A percentile compares a stretch with the other conserved stretches of the same genome.
These are phyloP conservation scores for Starmerella sp. DNA, from an alignment of 805 yeast genomes.

Conservation along the genomic window DNA sequence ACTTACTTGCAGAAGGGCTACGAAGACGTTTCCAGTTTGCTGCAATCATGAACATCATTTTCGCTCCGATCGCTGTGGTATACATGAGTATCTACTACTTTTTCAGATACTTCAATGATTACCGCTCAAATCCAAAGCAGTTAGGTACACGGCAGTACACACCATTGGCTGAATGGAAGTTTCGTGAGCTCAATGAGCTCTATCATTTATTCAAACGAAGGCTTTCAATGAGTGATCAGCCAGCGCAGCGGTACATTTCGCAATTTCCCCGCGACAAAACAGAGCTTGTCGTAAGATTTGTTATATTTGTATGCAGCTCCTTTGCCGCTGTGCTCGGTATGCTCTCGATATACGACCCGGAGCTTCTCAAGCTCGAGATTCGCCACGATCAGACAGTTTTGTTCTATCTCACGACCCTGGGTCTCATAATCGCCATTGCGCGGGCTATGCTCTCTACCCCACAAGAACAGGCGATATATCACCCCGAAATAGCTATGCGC, in stretches of 20 bases:
- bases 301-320: conserved; percentile 74
- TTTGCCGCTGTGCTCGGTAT: conserved; percentile 78
- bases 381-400: conserved; percentile 69
- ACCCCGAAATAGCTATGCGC: conserved; percentile 77
- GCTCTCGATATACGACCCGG: conserved; percentile 72
- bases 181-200: conserved; percentile 86
- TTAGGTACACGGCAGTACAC: conserved; percentile 80
- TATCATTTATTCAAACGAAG: conserved; percentile 79
- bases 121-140: conserved; percentile 74
- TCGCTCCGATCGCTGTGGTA: conserved; percentile 76
- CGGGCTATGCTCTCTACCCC: conserved; percentile 52
- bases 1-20: conserved; percentile 55
- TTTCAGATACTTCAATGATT: conserved; percentile 85
- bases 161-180: conserved; percentile 89
- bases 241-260: conserved; percentile 73
- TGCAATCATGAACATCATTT: conserved; percentile 67
- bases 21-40: conserved; percentile 75
- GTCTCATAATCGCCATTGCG: conserved; percentile 78
- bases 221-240: conserved; percentile 60
- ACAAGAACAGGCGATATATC: conserved; percentile 57
- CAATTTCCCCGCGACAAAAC: conserved; percentile 81
- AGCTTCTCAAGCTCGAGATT: conserved; percentile 77
- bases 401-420: conserved; percentile 79
- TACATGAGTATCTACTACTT: conserved; percentile 78
- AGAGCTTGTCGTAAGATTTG: conserved; percentile 45